Evolutionary conservation across 768 basidiomycete genomes (phyloP).

Genomic region (Coprinopsis marcescibilis): DNA sequence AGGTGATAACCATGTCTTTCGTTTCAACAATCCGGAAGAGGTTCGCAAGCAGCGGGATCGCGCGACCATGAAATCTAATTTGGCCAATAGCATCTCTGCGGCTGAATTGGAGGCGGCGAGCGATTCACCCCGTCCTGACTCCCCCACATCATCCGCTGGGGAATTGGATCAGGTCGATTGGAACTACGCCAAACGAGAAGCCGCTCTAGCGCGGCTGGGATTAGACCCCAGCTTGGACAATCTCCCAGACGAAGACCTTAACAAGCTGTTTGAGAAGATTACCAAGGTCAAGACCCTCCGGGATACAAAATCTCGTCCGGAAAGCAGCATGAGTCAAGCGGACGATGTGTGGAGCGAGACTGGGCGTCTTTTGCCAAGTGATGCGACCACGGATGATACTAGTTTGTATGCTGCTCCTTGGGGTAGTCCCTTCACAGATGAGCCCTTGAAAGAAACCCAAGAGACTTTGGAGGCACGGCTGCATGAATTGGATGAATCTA

Average conservation of each 20-base stretch:
- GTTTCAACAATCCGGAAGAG: conserved; percentile 94
- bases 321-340: conserved; percentile 80
- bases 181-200: conserved; percentile 96
- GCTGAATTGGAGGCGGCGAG: conserved; percentile 55
- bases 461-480: conserved; percentile 69
- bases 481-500: conserved; percentile 47
- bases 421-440: conserved; percentile 63
- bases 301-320: conserved; percentile 80
- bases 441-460: conserved; percentile 64
- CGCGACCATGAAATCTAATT: conserved; percentile 63
- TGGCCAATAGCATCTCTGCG: conserved; percentile 61
- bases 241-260: conserved; percentile 90
- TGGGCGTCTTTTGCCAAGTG: conserved; percentile 73
- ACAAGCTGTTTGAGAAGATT: conserved; percentile 92
- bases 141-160: conserved; percentile 63
- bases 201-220: conserved; percentile 81
- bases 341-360: conserved; percentile 90
- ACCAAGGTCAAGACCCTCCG: conserved; percentile 87
- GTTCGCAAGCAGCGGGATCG: conserved; percentile 88
- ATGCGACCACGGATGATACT: conserved; percentile 82
- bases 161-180: conserved; percentile 81
- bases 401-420: conserved; percentile 64
- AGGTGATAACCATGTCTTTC: conserved; percentile 97
- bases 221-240: conserved; percentile 87
- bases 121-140: conserved; percentile 70